Evolutionary conservation across 1,139 yeast species (phyloP).

Genomic region (Nematodospora anomalae): DNA sequence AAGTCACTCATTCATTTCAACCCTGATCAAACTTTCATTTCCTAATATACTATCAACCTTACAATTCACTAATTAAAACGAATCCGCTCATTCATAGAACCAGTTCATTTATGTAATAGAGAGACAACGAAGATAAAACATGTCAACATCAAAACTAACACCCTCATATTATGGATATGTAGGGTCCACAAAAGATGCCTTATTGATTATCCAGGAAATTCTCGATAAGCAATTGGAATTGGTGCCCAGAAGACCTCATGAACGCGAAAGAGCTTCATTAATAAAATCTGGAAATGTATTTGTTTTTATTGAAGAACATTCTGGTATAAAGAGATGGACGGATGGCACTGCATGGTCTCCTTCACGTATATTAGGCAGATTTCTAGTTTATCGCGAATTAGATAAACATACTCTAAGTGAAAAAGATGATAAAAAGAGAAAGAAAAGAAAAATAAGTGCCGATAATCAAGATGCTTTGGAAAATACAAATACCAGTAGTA

Average conservation of each 20-base stretch:
- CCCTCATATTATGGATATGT: conserved; percentile 81
- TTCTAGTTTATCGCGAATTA: conserved; percentile 77
- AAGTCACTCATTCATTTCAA: too few relatives aligned
- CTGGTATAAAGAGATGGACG: conserved; percentile 91
- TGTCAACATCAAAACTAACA: conserved; percentile 28
- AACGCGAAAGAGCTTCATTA: conserved; percentile 64
- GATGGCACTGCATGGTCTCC: conserved; percentile 95
- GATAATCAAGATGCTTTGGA: conserved; percentile 15
- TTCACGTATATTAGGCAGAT: conserved; percentile 79
- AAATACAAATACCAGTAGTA: not conserved
- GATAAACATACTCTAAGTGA: conserved; percentile 51
- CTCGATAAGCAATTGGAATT: conserved; percentile 59
- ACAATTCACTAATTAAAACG: too few relatives aligned
- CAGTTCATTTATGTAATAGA: too few relatives aligned
- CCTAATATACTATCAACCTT: too few relatives aligned
- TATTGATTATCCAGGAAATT: conserved; percentile 77
- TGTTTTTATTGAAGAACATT: conserved; percentile 77
- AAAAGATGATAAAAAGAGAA: conserved; percentile 33
- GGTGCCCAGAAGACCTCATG: conserved; percentile 82
- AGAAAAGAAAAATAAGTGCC: conserved; percentile 25
- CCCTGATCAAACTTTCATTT: too few relatives aligned
- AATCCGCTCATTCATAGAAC: too few relatives aligned
- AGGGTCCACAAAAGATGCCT: conserved; percentile 80
- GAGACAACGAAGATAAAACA: too few relatives aligned
- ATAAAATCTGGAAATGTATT: conserved; percentile 80